Evolutionary conservation across 2,329 filamentous ascomycete species (phyloP).

Genomic region (Phaeosphaeriaceae sp.): DNA sequence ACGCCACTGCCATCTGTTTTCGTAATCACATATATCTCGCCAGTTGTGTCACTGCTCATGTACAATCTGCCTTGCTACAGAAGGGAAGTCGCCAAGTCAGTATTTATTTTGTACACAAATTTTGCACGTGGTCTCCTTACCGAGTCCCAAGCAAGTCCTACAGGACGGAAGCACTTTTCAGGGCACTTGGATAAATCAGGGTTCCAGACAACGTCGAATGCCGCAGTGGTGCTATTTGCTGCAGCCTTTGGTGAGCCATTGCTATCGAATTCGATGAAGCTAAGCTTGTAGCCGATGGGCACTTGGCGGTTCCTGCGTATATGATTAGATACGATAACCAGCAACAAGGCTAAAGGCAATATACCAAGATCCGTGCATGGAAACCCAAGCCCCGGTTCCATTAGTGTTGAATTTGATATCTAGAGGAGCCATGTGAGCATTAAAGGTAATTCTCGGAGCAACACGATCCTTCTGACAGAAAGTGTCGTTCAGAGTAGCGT

Average conservation of each 20-base stretch:
- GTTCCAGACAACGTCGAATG: slow-evolving; percentile 63
- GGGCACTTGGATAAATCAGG: slow-evolving; percentile 61
- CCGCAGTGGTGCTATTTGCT: slow-evolving; percentile 56
- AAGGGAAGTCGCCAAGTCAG: too few relatives aligned
- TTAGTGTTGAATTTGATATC: slow-evolving; percentile 71
- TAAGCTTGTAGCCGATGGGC: slow-evolving; percentile 60
- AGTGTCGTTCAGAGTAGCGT: slow-evolving; percentile 56
- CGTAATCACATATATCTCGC: slow-evolving; percentile 66
- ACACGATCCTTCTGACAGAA: slow-evolving; percentile 51
- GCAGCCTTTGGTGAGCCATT: slow-evolving; percentile 54
- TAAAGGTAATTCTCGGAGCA: slow-evolving; percentile 63
- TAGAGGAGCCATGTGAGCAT: slow-evolving; percentile 73
- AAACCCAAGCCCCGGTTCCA: slow-evolving; percentile 65
- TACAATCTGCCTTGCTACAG: slow-evolving; percentile 60
- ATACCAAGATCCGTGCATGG: slow-evolving; percentile 75
- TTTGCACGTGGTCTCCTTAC: too few relatives aligned
- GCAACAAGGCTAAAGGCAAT: background rate
- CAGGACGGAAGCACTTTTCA: slow-evolving; percentile 66
- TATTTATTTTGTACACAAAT: too few relatives aligned
- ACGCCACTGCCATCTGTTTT: slow-evolving; percentile 39
- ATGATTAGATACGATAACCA: background rate
- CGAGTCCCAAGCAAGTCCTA: slow-evolving; percentile 61
- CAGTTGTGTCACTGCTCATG: slow-evolving; percentile 67
- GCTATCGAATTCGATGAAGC: slow-evolving; percentile 52
- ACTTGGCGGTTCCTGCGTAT: slow-evolving; percentile 52